Evolutionary conservation across 2,329 filamentous ascomycete species (phyloP).

Genomic region (Clarireedia monteithiana): DNA sequence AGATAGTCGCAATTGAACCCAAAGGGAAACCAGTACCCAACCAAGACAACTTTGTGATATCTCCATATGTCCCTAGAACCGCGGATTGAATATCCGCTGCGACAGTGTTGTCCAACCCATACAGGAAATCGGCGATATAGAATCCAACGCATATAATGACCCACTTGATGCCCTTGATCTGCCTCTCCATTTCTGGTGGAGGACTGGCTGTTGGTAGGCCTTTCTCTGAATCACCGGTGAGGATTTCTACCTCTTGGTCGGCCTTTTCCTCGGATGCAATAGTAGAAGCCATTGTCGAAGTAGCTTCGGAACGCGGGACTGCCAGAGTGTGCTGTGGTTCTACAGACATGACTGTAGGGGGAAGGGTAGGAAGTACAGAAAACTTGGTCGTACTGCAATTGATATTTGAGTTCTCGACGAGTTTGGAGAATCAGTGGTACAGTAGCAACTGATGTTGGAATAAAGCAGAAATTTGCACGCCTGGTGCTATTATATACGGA

Average conservation of each 20-base stretch:
- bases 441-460: neutral
- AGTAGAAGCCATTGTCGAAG: neutral
- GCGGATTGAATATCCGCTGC: constrained; percentile 37
- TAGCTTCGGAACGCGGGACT: neutral
- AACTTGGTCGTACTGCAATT: too few relatives aligned
- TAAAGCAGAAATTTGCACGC: neutral
- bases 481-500: constrained; percentile 2
- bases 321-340: neutral
- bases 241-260: neutral
- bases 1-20: constrained; percentile 18
- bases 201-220: neutral
- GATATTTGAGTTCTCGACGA: neutral
- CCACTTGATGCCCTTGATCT: constrained; percentile 24
- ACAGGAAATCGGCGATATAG: constrained; percentile 4
- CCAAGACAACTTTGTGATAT: constrained; percentile 34
- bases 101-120: constrained; percentile 22
- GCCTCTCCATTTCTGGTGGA: neutral
- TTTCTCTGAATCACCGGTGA: constrained; percentile 6
- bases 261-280: neutral
- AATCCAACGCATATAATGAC: constrained; percentile 10
- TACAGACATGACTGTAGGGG: neutral
- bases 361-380: too few relatives aligned
- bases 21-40: constrained; percentile 34
- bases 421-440: neutral
- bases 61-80: constrained; percentile 31